Evolutionary conservation across 805 yeast genomes (phyloP).

Genomic region (Candida railenensis): DNA sequence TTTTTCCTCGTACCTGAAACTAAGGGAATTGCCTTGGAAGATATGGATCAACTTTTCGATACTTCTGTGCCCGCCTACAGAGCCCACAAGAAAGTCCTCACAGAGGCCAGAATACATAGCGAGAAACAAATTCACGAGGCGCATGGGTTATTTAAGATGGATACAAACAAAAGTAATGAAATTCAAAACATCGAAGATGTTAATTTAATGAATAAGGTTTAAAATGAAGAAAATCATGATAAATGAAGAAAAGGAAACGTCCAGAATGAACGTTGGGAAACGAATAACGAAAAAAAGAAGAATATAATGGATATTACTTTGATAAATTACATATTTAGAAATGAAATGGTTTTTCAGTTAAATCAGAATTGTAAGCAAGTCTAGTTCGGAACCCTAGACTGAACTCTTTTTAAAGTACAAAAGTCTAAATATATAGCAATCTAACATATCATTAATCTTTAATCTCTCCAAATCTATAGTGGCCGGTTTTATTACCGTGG

Average conservation of each 20-base stretch:
- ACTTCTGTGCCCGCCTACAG: slow-evolving; percentile 19
- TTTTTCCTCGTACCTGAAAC: slow-evolving; percentile 38
- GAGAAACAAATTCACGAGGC: slow-evolving; percentile 12
- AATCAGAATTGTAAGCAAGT: no score
- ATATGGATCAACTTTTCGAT: slow-evolving; percentile 24
- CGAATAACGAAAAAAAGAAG: no score
- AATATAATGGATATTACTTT: no score
- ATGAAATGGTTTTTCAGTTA: no score
- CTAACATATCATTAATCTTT: slow-evolving; percentile 5
- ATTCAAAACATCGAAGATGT: slow-evolving; percentile 18
- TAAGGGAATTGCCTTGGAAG: slow-evolving; percentile 32
- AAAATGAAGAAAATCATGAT: background rate
- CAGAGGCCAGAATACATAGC: slow-evolving; percentile 11
- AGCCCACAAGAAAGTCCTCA: slow-evolving; percentile 21
- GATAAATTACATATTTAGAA: no score
- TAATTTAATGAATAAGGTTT: slow-evolving; percentile 3
- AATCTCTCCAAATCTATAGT: slow-evolving; percentile 62
- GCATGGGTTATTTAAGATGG: slow-evolving; percentile 17
- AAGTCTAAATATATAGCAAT: no score
- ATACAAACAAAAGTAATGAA: slow-evolving; percentile 18
- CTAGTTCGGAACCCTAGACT: no score
- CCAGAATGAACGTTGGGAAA: no score
- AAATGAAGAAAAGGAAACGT: background rate
- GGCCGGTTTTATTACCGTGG: slow-evolving; percentile 66
- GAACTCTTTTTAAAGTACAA: no score